phyloP scores from a whole-genome alignment of 2,329 filamentous ascomycete species.

The Aspergillus versicolor region DNA sequence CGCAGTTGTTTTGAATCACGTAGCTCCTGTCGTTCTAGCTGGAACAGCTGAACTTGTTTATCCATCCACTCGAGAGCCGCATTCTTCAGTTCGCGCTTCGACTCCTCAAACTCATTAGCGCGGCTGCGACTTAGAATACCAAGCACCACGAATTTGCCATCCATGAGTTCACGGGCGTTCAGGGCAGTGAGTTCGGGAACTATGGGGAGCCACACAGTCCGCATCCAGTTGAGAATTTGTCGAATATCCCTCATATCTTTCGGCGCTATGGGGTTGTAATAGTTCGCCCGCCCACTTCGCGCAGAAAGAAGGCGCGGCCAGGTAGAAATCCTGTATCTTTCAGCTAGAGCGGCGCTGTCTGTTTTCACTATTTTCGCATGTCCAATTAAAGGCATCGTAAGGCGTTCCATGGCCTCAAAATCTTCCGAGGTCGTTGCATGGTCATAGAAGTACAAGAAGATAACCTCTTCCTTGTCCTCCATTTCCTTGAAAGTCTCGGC shows the following conservation, averaged over 20 bases:
- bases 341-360: slow-evolving; percentile 69
- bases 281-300: slow-evolving; percentile 82
- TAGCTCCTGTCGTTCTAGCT: slow-evolving; percentile 88
- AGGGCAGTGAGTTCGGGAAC: slow-evolving; percentile 89
- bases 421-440: slow-evolving; percentile 91
- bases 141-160: slow-evolving; percentile 89
- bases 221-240: slow-evolving; percentile 87
- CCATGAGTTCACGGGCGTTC: slow-evolving; percentile 94
- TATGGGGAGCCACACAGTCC: slow-evolving; percentile 90
- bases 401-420: slow-evolving; percentile 79
- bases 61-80: slow-evolving; percentile 98
- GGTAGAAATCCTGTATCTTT: slow-evolving; percentile 91
- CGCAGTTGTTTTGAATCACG: slow-evolving; percentile 92
- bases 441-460: slow-evolving; percentile 98
- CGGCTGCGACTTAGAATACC: slow-evolving; percentile 81
- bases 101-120: slow-evolving; percentile 72
- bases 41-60: slow-evolving; percentile 86
- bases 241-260: slow-evolving; percentile 88
- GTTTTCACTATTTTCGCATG: slow-evolving; percentile 93
- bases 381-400: slow-evolving; percentile 85
- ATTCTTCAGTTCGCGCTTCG: slow-evolving; percentile 88
- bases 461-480: slow-evolving; percentile 90
- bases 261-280: slow-evolving; percentile 84
- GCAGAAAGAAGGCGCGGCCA: slow-evolving; percentile 93
- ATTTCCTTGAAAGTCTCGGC: slow-evolving; percentile 73